Evolutionary conservation across 257 asterid species (phyloP).

Genomic region (Osmanthus fragrans): DNA sequence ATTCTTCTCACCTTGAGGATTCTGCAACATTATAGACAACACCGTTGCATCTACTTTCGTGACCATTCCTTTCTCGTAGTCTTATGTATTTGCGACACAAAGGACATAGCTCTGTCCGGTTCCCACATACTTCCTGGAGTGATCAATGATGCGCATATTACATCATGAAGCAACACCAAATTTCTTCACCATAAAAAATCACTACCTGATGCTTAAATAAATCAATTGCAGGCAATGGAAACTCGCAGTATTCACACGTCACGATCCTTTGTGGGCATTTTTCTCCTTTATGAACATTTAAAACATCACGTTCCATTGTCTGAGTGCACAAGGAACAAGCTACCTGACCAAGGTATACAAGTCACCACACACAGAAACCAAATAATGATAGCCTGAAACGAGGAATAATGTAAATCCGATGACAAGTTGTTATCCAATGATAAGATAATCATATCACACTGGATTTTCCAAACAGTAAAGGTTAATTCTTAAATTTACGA

Average conservation of each 20-base stretch:
- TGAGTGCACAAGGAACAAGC: conserved; percentile 93
- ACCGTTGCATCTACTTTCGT: conserved; percentile 72
- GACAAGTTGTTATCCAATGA: background rate
- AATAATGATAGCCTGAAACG: conserved; percentile 12
- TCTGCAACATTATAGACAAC: conserved; percentile 55
- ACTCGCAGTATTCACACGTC: conserved; percentile 94
- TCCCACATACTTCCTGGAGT: conserved; percentile 94
- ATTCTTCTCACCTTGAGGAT: conserved; percentile 71
- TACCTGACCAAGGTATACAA: conserved; percentile 64
- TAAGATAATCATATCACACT: background rate
- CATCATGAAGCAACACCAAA: conserved; percentile 10
- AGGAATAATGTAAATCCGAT: conserved; percentile 5
- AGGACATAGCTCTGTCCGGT: conserved; percentile 82
- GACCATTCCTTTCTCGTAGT: conserved; percentile 76
- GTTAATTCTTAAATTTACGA: background rate
- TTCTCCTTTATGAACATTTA: conserved; percentile 88
- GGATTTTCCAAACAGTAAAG: background rate
- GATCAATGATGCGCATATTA: conserved; percentile 24
- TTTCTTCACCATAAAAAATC: conserved; percentile 11
- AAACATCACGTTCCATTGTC: conserved; percentile 83
- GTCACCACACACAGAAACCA: conserved; percentile 22
- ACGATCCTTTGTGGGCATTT: conserved; percentile 89
- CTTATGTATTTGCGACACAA: conserved; percentile 79
- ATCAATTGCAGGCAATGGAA: conserved; percentile 97
- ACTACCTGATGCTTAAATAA: conserved; percentile 91